Evolutionary conservation across 495 filamentous ascomycete species (phyloP).

Genomic region (Physcia stellaris): DNA sequence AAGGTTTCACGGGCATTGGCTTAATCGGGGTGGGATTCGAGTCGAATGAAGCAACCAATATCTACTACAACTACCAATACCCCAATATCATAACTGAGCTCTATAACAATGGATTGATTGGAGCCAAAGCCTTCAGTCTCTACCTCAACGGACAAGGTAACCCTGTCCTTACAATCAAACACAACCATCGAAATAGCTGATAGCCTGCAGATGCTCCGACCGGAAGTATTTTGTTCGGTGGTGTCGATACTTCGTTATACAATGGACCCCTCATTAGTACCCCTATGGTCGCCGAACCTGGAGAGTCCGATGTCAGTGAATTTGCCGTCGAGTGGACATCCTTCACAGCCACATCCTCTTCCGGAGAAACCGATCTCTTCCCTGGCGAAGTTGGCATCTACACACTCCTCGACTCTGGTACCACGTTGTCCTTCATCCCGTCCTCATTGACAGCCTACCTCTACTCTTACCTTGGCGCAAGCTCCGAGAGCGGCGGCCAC

Average conservation of each 20-base stretch:
- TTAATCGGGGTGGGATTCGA: constrained; percentile 66
- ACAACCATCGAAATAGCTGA: not conserved
- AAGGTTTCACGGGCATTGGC: constrained; percentile 51
- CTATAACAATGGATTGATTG: constrained; percentile 44
- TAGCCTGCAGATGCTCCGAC: constrained; percentile 30
- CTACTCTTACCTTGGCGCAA: constrained; percentile 14
- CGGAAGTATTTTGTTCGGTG: constrained; percentile 63
- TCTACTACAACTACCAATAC: constrained; percentile 41
- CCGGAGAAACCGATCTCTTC: constrained; percentile 23
- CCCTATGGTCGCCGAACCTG: constrained; percentile 41
- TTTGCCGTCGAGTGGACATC: constrained; percentile 52
- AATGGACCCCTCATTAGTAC: constrained; percentile 43
- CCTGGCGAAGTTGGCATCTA: constrained; percentile 36
- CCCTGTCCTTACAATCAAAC: too few species aligned
- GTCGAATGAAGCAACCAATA: constrained; percentile 54
- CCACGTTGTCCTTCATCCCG: constrained; percentile 8
- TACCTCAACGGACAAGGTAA: constrained; percentile 55
- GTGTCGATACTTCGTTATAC: constrained; percentile 55
- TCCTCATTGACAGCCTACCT: constrained; percentile 7
- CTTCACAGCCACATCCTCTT: constrained; percentile 25
- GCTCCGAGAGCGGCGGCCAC: constrained; percentile 39
- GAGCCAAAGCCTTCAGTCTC: constrained; percentile 54
- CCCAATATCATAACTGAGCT: constrained; percentile 51
- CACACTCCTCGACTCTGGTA: constrained; percentile 26
- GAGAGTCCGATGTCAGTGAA: constrained; percentile 29